Evolutionary conservation across 495 filamentous ascomycete genomes (phyloP), one percentile per base, ranked within the genome.

Genomic region (Oidiodendron maius): DNA sequence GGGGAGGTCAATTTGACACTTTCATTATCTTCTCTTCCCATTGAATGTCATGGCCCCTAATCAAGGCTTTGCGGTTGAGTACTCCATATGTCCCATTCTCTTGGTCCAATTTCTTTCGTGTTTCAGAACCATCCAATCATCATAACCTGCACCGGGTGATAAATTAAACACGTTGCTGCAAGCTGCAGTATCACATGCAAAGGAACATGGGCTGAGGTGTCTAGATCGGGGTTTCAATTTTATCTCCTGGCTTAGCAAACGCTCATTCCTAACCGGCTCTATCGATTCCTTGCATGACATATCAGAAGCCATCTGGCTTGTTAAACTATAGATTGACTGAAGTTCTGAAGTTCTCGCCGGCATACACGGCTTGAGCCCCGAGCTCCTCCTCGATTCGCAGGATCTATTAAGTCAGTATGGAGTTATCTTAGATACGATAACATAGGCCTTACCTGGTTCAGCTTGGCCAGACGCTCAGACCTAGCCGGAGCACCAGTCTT

Each of bases 301-400:
- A 12, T 30, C 26, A 30, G 26, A 12, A 12, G 26, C 26, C 5
- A 30, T 30, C 12, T 12, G 12, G 12, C 26, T 30, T 9, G 13
- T 38, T 17, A 8, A 57, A 44, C 83, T 88, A 96, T 69, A 95
- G 67, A 73, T 87, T 87, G 62, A 96, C 84, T 47, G 91, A 75
- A 57, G 70, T 87, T 70, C 90, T 83, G 88, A 96, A 99, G 51
- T 89, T 89, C 52, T 75, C 70, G 56, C 94, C 94, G 57, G 89
- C 91, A 64, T 87, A 99, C 71, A 96, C 60, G 57, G 93, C 94
- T 57, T 93, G 84, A 59, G 75, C 72, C 60, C 90, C 91, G 47
- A 99, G 85, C 78, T 99, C 94, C 77, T 99, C 94, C 83, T 97
- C 94, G 60, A 99, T 99, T 62, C 94, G 85, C 67, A 99, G 88